Base-by-base conservation (phyloP, 2,329 filamentous ascomycete genomes). In the Cladosporium sp. region DNA sequence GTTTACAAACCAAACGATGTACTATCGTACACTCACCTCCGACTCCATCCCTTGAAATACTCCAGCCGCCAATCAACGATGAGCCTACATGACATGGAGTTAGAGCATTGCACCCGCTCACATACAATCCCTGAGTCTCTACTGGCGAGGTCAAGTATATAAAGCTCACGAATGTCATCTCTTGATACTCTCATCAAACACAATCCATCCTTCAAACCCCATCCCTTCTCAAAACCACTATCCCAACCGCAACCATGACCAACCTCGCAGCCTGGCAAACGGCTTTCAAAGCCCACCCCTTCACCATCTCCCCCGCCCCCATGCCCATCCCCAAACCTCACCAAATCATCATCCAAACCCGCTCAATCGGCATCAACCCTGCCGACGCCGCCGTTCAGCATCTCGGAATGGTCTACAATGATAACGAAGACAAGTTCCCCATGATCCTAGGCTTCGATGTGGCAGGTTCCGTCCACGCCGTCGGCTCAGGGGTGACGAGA, bases 281-380 rank as follows among this genome's bases (percentile, higher is more conserved):
- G n/a, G 20, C 49, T 9, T n/a, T 19, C 49, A 51, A 51, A 17
- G 43, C 17, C n/a, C 42, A 32, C 17, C 43, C 49, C 6, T 29
- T 64, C 36, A 43, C 55, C 11, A 39, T 64, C 44, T 37, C 42
- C 24, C 18, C 45, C 19, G 61, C 61, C 2, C 60, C 58, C 5
- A 54, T 57, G 17, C 58, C 59, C 7, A 29, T 22, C 19, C 56
- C 57, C 1, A 53, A 47, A 11, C 22, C 55, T 1, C 54, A 66
- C 52, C 61, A 70, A 45, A 57, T 72, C 27, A 54, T 70, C n/a
- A 62, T 72, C 48, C 59, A 63, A 36, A 65, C 65, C 34, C 51
- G 53, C 19, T 69, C 68, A n/a, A 56, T 68, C 7, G 70, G 68
- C 6, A 63, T 73, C 44, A 71, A 73, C 50, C 68, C 68, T 4